Evolutionary conservation across 352 stramenopile species (phyloP), one percentile per base, ranked within the genome.

Genomic region (Phytophthora meadii): DNA sequence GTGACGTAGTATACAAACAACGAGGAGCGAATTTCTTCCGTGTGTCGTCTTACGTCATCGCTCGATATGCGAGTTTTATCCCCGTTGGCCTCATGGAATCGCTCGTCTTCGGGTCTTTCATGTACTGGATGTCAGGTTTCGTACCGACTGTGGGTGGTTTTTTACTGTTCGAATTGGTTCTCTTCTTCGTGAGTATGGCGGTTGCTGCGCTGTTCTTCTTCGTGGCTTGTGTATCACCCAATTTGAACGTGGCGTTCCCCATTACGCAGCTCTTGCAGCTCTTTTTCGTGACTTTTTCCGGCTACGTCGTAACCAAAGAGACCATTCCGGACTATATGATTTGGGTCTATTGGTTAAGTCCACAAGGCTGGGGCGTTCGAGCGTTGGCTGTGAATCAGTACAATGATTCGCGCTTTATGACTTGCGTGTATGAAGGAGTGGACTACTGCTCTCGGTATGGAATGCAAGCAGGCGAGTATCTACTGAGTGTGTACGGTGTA

Each of bases 61-160:
- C 64, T 5, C 51, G 32, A 5, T 46, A 46, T 15, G 30, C 78
- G 14, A 67, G 54, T 36, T 37, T 62, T 7, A 48, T 82, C 14
- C 60, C 76, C 44, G 54, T 82, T 56, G 50, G 52, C 54, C 14
- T 81, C 6, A 53, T 84, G 34, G 87, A 95, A 67, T 69, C 71
- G 7, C 46, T 92, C 7, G 53, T 89, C 11, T 95, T 93, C 75
- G 87, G 81, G 4, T 80, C 75, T 2, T 62, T 93, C 55, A 55
- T 92, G 4, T 95, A 93, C 59, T 95, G 77, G 69, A 61, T 68
- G 50, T 77, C 88, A 40, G 87, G 87, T 5, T 75, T 93, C 39
- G 72, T 59, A 14, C 42, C 28, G 9, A 68, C 70, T 30, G 65
- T 65, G 5, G 19, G 27, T 14, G 69, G 76, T 10, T 92, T 79